Percentiles rank a stretch among this genome's conserved stretches.
Conservation (phyloP, 2,329 filamentous ascomycete genomes). For the Pyrenochaeta sp. region DNA sequence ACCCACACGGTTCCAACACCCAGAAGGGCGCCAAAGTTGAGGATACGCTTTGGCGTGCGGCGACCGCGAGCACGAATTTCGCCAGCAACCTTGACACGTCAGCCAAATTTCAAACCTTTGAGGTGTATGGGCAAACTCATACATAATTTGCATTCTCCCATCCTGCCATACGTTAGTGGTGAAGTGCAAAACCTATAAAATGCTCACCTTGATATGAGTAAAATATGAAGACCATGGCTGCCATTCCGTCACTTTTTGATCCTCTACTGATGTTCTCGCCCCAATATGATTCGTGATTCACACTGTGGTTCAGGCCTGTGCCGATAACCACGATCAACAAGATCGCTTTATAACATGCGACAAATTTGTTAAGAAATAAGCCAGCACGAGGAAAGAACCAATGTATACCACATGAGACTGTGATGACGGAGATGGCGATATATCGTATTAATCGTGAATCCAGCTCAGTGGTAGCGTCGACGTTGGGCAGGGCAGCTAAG, state of each 20-base stretch:
- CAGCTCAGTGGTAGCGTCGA: slow-evolving; percentile 20
- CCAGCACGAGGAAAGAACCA: slow-evolving; percentile 43
- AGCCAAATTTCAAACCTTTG: too few species aligned
- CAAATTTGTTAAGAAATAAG: slow-evolving; percentile 46
- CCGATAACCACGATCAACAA: slow-evolving; percentile 40
- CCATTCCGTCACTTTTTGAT: slow-evolving; percentile 32
- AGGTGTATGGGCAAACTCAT: too few species aligned
- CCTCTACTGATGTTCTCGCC: not conserved
- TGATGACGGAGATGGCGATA: slow-evolving; percentile 45
- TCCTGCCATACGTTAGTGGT: too few species aligned
- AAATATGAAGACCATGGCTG: slow-evolving; percentile 39
- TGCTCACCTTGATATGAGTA: slow-evolving; percentile 51
- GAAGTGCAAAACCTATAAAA: too few species aligned
- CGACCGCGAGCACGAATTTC: slow-evolving; percentile 9
- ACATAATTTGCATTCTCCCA: slow-evolving; percentile 54
- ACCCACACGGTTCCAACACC: slow-evolving; percentile 44
- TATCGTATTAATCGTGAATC: slow-evolving; percentile 43
- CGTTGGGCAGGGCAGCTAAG: slow-evolving; percentile 25
- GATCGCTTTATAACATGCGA: slow-evolving; percentile 48
- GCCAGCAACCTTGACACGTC: too few species aligned
- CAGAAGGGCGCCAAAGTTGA: slow-evolving; percentile 47
- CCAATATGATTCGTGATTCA: slow-evolving; percentile 5
- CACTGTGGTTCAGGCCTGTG: slow-evolving; percentile 5
- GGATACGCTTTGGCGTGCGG: slow-evolving; percentile 15
- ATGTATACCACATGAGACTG: slow-evolving; percentile 49